phyloP scores from a whole-genome alignment of 1,284 basidiomycete species.

The Leccinum griseonigrum region DNA sequence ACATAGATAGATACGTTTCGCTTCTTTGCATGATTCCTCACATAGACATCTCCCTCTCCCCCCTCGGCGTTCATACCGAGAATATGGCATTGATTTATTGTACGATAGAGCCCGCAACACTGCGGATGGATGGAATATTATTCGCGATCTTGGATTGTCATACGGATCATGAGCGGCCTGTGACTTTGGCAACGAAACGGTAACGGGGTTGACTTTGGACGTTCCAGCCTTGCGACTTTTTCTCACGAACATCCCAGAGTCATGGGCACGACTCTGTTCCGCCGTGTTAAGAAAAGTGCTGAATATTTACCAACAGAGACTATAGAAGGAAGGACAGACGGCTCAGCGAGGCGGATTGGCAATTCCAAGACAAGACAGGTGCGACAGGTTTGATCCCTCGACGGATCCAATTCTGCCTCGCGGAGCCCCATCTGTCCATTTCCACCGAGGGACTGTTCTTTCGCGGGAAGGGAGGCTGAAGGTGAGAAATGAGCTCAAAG shows the following conservation, averaged over 20 bases:
- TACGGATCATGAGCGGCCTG: slow-evolving; percentile 2
- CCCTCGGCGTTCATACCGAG: slow-evolving; percentile 9
- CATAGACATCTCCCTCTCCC: slow-evolving; percentile 23
- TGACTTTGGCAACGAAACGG: slow-evolving; percentile 17
- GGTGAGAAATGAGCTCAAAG: not conserved
- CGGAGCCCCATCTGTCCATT: not conserved
- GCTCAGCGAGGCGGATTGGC: not conserved
- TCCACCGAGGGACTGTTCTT: not conserved
- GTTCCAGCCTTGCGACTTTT: not conserved
- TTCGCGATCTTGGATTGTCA: slow-evolving; percentile 27
- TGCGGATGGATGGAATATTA: slow-evolving; percentile 35
- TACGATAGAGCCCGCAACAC: slow-evolving; percentile 28
- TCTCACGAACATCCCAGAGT: not conserved
- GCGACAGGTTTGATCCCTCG: not conserved
- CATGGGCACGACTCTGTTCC: not conserved
- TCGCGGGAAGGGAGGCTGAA: not conserved
- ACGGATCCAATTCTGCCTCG: not conserved
- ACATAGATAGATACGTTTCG: slow-evolving; percentile 33
- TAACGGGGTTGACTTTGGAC: slow-evolving; percentile 15
- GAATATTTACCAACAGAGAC: not conserved
- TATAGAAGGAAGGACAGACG: not conserved
- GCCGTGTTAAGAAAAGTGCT: not conserved
- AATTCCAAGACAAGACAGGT: not conserved
- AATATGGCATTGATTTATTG: slow-evolving; percentile 37
- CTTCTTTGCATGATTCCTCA: slow-evolving; percentile 27